phyloP scores from a whole-genome alignment of 306 rosid genomes.

The Citrullus colocynthis region DNA sequence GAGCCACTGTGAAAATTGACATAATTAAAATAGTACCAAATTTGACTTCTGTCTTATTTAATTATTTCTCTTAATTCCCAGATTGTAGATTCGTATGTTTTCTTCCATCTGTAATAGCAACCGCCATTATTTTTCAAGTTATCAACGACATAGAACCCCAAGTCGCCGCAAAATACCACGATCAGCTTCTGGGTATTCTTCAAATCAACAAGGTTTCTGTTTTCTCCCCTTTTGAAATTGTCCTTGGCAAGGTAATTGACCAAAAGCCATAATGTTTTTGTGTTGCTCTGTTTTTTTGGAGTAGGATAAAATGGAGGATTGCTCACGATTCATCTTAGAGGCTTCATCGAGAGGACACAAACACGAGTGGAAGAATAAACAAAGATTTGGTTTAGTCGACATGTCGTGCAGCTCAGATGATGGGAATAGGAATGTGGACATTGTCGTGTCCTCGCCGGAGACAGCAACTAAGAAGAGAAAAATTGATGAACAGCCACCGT shows the following conservation, averaged over 20 bases:
- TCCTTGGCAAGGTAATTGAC: not conserved
- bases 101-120: slow-evolving; percentile 66
- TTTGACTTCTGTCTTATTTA: not conserved
- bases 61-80: slow-evolving; percentile 13
- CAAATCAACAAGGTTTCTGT: slow-evolving; percentile 52
- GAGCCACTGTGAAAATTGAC: not conserved
- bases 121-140: slow-evolving; percentile 68
- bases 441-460: slow-evolving; percentile 58
- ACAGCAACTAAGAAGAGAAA: slow-evolving; percentile 49
- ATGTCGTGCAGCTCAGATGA: slow-evolving; percentile 55
- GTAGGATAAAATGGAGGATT: slow-evolving; percentile 59
- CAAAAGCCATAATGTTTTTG: not conserved
- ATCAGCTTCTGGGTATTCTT: slow-evolving; percentile 48
- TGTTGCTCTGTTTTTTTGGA: not conserved
- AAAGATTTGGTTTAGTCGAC: slow-evolving; percentile 44
- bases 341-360: slow-evolving; percentile 6
- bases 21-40: not conserved
- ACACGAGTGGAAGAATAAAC: slow-evolving; percentile 26
- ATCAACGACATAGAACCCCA: slow-evolving; percentile 45
- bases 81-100: slow-evolving; percentile 57
- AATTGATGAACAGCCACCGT: slow-evolving; percentile 15
- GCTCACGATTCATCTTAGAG: slow-evolving; percentile 40
- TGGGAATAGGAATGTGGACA: slow-evolving; percentile 16
- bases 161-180: slow-evolving; percentile 39
- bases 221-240: not conserved